Evolutionary conservation across 2,329 filamentous ascomycete species (phyloP).

Genomic region (Fusarium luffae): DNA sequence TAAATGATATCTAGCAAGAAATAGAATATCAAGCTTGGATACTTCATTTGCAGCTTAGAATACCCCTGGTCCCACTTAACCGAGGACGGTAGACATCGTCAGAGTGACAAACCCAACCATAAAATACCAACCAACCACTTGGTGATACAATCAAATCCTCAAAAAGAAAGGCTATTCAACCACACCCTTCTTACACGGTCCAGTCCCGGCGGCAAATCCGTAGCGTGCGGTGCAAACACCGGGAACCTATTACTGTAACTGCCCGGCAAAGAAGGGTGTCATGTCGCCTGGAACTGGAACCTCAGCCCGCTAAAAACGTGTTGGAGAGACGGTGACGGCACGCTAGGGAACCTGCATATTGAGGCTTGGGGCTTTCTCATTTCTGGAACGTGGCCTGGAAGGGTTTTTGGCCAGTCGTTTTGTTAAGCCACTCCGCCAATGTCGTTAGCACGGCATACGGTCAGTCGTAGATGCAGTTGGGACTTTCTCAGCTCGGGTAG

Average conservation of each 20-base stretch:
- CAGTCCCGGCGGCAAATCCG: conserved; percentile 20
- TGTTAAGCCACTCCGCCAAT: conserved; percentile 21
- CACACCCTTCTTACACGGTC: background rate
- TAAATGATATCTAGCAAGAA: background rate
- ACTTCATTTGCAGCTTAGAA: background rate
- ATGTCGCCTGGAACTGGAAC: conserved; percentile 28
- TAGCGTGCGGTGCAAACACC: conserved; percentile 22
- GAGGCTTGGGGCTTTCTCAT: conserved; percentile 7
- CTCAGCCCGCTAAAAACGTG: conserved; percentile 27
- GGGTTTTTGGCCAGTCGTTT: conserved; percentile 3
- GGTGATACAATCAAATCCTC: conserved; percentile 9
- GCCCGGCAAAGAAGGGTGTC: background rate
- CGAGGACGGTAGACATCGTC: background rate
- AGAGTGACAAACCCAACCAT: background rate
- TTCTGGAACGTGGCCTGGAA: conserved; percentile 26
- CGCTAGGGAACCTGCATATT: conserved; percentile 24
- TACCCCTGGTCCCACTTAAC: background rate
- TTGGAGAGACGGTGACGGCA: conserved; percentile 18
- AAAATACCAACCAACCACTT: conserved; percentile 1
- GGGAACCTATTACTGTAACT: background rate
- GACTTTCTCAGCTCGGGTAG: conserved; percentile 11
- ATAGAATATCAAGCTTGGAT: background rate
- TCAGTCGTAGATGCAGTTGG: background rate
- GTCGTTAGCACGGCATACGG: background rate
- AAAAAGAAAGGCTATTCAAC: conserved; percentile 8